Evolutionary conservation across 176 grass and related monocot genomes (phyloP).

Genomic region (Secale cereale): DNA sequence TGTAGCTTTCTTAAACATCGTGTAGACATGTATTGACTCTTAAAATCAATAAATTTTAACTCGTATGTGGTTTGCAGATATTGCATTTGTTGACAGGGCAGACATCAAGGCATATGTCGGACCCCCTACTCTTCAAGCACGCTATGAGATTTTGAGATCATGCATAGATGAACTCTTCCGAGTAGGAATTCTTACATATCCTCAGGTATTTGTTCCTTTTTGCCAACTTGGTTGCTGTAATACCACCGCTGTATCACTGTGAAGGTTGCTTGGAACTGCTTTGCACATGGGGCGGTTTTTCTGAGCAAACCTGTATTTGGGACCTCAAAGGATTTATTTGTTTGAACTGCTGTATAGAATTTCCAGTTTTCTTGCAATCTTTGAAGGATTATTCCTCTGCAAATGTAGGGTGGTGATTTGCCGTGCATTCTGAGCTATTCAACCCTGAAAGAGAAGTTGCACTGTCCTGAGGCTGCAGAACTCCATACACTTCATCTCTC

Average conservation of each 20-base stretch:
- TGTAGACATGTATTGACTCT: neutral
- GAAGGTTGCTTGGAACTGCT: neutral
- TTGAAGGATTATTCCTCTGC: neutral
- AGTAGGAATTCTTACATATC: slow-evolving; percentile 68
- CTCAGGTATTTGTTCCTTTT: slow-evolving; percentile 47
- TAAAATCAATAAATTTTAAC: slow-evolving; percentile 28
- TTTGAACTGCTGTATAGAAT: neutral
- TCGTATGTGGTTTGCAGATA: slow-evolving; percentile 63
- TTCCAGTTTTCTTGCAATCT: neutral
- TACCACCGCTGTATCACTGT: neutral
- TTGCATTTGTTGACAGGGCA: slow-evolving; percentile 96
- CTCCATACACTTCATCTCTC: slow-evolving; percentile 46
- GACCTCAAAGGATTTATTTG: neutral
- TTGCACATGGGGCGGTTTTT: neutral
- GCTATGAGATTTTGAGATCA: slow-evolving; percentile 95
- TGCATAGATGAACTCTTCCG: slow-evolving; percentile 93
- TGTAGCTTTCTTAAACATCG: neutral
- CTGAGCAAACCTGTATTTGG: neutral
- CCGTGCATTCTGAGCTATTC: slow-evolving; percentile 63
- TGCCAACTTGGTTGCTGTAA: neutral
- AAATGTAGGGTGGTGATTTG: slow-evolving; percentile 31
- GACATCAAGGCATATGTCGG: slow-evolving; percentile 99
- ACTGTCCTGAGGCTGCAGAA: slow-evolving; percentile 47
- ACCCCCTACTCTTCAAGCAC: slow-evolving; percentile 80
- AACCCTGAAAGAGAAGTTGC: slow-evolving; percentile 70